A percentile compares a stretch with the other conserved stretches of the same genome.
These are phyloP conservation scores for Amanita pseudoporphyria DNA, from an alignment of 768 basidiomycete genomes.

Conservation along the genomic window DNA sequence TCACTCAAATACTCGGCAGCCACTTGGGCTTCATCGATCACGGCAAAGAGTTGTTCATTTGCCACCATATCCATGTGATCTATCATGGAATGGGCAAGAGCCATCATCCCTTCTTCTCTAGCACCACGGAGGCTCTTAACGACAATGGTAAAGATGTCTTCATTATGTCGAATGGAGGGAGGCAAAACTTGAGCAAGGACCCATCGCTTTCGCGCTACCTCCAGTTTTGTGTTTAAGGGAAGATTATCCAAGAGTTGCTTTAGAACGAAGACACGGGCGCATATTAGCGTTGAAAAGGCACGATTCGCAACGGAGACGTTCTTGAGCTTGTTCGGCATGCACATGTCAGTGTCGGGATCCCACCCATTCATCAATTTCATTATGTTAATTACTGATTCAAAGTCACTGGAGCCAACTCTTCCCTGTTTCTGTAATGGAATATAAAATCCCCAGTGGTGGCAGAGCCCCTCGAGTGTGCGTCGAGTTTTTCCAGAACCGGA, in stretches of 20 bases:
- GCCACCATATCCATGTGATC: neutral
- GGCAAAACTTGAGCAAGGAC: slow-evolving; percentile 5
- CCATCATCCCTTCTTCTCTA: neutral
- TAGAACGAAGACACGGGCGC: slow-evolving; percentile 10
- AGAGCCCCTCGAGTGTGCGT: too few species aligned
- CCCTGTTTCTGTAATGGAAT: neutral
- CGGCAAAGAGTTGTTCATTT: slow-evolving; percentile 3
- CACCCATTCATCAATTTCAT: slow-evolving; percentile 4
- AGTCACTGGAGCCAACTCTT: slow-evolving; percentile 8
- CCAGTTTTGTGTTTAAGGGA: slow-evolving; percentile 1
- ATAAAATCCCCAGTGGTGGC: too few species aligned
- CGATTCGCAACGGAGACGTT: slow-evolving; percentile 5
- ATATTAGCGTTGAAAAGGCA: slow-evolving; percentile 10
- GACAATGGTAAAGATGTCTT: slow-evolving; percentile 7
- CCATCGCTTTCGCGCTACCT: slow-evolving; percentile 9
- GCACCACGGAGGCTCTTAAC: slow-evolving; percentile 3
- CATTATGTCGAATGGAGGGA: neutral
- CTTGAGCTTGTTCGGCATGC: neutral
- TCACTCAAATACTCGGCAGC: slow-evolving; percentile 6
- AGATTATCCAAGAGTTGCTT: slow-evolving; percentile 8
- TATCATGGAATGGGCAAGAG: neutral
- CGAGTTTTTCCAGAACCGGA: too few species aligned
- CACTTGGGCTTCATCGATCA: too few species aligned
- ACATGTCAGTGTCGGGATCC: slow-evolving; percentile 3
- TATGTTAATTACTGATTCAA: neutral